Conservation (phyloP, 2,329 filamentous ascomycete genomes). For the Periconia digitata region DNA sequence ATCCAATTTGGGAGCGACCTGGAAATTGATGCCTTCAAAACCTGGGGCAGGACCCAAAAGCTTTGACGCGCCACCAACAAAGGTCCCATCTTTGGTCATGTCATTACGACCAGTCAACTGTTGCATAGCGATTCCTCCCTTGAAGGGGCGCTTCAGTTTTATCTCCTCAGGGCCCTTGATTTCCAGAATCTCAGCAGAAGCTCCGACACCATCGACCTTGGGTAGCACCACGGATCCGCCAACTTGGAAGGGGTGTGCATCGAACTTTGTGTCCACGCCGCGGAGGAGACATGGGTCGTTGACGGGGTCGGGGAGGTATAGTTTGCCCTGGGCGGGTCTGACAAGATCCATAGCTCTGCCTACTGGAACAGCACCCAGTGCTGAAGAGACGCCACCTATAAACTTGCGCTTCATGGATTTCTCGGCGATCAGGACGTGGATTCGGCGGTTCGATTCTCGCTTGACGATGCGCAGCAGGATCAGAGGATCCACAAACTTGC, state of each 20-base stretch:
- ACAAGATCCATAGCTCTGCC: constrained; percentile 87
- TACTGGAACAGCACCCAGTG: constrained; percentile 90
- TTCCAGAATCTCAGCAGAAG: constrained; percentile 81
- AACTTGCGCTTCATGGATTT: constrained; percentile 91
- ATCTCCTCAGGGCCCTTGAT: constrained; percentile 80
- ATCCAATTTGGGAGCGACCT: constrained; percentile 88
- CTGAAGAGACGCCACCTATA: constrained; percentile 81
- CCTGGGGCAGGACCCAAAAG: constrained; percentile 56
- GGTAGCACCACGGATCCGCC: constrained; percentile 88
- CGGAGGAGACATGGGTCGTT: constrained; percentile 80
- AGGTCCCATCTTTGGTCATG: constrained; percentile 66
- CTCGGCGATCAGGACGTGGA: constrained; percentile 90
- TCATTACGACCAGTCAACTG: constrained; percentile 83
- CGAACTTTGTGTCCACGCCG: constrained; percentile 81
- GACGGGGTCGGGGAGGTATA: constrained; percentile 88
- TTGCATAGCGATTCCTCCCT: constrained; percentile 69
- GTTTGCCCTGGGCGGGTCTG: constrained; percentile 73
- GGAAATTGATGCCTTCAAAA: constrained; percentile 79
- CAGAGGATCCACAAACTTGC: constrained; percentile 89
- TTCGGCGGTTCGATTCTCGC: constrained; percentile 81
- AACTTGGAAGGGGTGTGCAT: constrained; percentile 50
- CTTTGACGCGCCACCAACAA: constrained; percentile 56
- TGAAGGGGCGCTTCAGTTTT: constrained; percentile 84
- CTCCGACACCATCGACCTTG: constrained; percentile 76
- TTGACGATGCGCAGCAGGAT: constrained; percentile 90